Base-by-base conservation (phyloP, 2,329 filamentous ascomycete genomes). In the Penicillium freii region DNA sequence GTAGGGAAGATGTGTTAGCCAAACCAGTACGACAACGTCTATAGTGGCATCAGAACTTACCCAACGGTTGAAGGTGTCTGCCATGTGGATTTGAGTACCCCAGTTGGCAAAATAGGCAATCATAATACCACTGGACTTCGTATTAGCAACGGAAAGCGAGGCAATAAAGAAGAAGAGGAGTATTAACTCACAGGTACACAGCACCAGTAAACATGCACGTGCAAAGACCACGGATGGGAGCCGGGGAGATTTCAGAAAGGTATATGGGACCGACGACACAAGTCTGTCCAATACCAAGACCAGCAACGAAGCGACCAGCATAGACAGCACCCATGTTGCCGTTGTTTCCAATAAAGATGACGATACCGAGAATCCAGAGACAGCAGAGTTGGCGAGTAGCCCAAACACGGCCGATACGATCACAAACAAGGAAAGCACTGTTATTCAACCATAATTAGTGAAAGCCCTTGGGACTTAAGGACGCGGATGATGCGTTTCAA, bases 21-120 rank as follows among this genome's bases (percentile, higher is more conserved):
- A 13, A 33, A 15, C 2, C 11, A 15, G 31, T 33, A 33, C 11
- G 5, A 33, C 5, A 15, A 33, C 5, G 31, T 33, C 2, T 33
- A 33, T 33, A 43, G 27, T 31, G 5, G 7, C 11, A 33, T 13
- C 1, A 36, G 13, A 15, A 53, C 48, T 42, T 47, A 57, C 54
- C 54, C 54, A 57, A 17, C 54, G 54, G 7, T 58, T 58, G 40
- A 49, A 58, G 17, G 51, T 75, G 63, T 57, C 54, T 11, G 44
- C 39, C 51, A 68, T 80, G 68, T 82, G 78, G 42, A 81, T 70
- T 8, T 75, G 77, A 19, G 75, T 75, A 4, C 84, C 84, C 70
- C 84, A 87, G 69, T 84, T 87, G 53, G 86, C 84, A 67, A 90
- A 91, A 75, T 90, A 91, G 10, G 86, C 87, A 39, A 91, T 78